These are phyloP conservation scores for Larix kaempferi DNA, from an alignment of 75 land plant species.

Conservation along the genomic window DNA sequence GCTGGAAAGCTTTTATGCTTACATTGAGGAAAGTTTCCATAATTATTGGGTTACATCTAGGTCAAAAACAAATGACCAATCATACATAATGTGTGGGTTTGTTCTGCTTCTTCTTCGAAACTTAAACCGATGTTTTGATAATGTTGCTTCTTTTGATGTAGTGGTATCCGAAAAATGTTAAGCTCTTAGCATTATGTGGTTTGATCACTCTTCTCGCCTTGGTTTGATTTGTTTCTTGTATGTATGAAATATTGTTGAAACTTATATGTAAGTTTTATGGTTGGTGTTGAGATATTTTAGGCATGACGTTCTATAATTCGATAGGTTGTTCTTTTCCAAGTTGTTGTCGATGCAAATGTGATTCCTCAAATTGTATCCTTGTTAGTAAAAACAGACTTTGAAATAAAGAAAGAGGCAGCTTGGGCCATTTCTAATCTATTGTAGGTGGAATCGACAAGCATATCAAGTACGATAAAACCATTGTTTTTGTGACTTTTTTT, in stretches of 20 bases:
- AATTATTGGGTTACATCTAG: too few species aligned
- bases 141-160: too few species aligned
- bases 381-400: slow-evolving; percentile 52
- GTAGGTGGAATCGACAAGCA: slow-evolving; percentile 60
- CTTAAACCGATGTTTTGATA: too few species aligned
- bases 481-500: not conserved
- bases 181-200: too few species aligned
- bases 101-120: too few species aligned
- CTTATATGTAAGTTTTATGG: not conserved
- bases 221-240: not conserved
- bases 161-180: too few species aligned
- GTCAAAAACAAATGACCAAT: too few species aligned
- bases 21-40: too few species aligned
- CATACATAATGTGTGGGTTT: too few species aligned
- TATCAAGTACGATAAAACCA: slow-evolving; percentile 32
- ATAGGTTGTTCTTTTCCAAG: slow-evolving; percentile 14
- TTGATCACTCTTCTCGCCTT: too few species aligned
- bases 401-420: slow-evolving; percentile 63
- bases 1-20: too few species aligned
- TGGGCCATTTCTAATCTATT: slow-evolving; percentile 66
- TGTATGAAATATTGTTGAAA: not conserved
- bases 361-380: slow-evolving; percentile 44
- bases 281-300: not conserved
- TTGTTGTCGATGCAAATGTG: slow-evolving; percentile 54
- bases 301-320: too few species aligned